Evolutionary conservation across 1,139 yeast species (phyloP).

Genomic region (Meyerozyma smithsonii): DNA sequence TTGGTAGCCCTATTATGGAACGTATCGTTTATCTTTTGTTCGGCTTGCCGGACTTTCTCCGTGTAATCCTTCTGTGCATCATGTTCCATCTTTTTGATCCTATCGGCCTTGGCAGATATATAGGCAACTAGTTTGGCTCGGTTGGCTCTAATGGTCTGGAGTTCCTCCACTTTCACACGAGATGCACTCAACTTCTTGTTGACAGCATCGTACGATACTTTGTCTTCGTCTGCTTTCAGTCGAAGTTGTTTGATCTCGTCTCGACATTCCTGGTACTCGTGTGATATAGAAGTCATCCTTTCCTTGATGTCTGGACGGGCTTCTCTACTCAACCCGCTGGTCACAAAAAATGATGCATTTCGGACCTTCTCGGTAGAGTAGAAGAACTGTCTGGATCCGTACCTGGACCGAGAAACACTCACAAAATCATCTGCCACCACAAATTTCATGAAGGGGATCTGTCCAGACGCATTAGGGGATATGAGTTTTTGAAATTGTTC

Average conservation of each 20-base stretch:
- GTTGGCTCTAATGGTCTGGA: constrained; percentile 17
- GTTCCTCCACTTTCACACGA: constrained; percentile 5
- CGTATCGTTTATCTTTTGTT: constrained; percentile 22
- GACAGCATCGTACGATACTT: constrained; percentile 4
- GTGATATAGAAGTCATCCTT: constrained; percentile 11
- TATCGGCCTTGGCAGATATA: constrained; percentile 18
- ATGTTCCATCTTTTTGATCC: constrained; percentile 21
- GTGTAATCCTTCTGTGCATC: constrained; percentile 27
- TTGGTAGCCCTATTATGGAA: constrained; percentile 16
- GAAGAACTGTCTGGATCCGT: constrained; percentile 51
- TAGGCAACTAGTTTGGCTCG: constrained; percentile 11
- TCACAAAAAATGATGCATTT: constrained; percentile 33
- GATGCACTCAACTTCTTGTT: constrained; percentile 6
- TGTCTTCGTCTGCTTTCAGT: constrained; percentile 5
- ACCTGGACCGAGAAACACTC: constrained; percentile 48
- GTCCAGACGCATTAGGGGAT: constrained; percentile 24
- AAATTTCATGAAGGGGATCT: constrained; percentile 48
- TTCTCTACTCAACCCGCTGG: constrained; percentile 40
- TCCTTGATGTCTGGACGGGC: constrained; percentile 19
- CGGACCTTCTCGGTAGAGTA: constrained; percentile 33
- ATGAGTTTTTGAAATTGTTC: constrained; percentile 36
- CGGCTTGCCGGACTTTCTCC: constrained; percentile 21
- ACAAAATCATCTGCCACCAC: constrained; percentile 56
- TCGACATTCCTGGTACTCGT: constrained; percentile 12
- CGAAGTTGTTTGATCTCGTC: constrained; percentile 9